Evolutionary conservation across 345 rosid species (phyloP).

Genomic region (Eucalyptus microcorys): DNA sequence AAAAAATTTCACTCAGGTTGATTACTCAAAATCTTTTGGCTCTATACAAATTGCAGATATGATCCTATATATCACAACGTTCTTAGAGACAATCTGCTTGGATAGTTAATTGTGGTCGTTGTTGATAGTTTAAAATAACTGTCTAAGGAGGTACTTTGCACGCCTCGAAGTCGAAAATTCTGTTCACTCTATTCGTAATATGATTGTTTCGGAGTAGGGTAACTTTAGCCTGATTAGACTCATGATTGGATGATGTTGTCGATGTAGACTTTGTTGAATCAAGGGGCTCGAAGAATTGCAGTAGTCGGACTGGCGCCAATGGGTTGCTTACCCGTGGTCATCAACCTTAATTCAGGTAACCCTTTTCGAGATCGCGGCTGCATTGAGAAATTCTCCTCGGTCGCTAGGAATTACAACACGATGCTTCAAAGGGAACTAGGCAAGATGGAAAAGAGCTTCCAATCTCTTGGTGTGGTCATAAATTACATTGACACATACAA

Average conservation of each 20-base stretch:
- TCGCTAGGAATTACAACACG: not conserved
- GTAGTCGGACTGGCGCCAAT: not conserved
- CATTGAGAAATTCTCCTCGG: not conserved
- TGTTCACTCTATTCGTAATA: not conserved
- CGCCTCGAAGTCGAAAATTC: not conserved
- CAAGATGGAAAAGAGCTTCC: not conserved
- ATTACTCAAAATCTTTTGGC: not conserved
- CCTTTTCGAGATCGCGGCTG: not conserved
- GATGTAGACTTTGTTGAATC: not conserved
- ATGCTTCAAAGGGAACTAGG: not conserved
- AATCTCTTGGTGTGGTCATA: not conserved
- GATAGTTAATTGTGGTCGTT: not conserved
- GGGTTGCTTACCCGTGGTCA: not conserved
- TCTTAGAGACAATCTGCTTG: not conserved
- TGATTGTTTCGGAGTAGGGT: not conserved
- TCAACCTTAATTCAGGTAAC: not conserved
- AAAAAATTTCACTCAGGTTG: not conserved
- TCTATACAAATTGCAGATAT: not conserved
- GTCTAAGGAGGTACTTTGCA: not conserved
- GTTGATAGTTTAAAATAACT: not conserved
- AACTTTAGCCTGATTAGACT: not conserved
- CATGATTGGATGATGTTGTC: not conserved
- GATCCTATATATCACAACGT: not conserved
- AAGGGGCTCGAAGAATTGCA: not conserved
- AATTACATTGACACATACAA: slow-evolving; percentile 17